Conservation (phyloP, 2,329 filamentous ascomycete genomes). For the Alternaria brassicae region DNA sequence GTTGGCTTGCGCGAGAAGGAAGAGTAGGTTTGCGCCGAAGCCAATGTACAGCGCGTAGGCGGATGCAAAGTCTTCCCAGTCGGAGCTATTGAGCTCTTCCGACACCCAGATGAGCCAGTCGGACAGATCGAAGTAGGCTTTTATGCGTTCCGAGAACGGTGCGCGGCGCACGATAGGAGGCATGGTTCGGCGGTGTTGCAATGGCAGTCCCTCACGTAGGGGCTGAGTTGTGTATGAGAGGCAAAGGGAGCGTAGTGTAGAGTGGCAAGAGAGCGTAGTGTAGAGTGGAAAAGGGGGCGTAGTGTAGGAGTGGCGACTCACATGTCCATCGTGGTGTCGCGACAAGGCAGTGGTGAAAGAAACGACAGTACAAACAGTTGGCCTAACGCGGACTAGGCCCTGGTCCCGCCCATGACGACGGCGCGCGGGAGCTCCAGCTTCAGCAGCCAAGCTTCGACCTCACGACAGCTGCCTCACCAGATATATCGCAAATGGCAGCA, state of each 20-base stretch:
- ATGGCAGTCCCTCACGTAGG: neutral
- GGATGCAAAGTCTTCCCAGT: constrained; percentile 82
- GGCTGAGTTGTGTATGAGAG: neutral
- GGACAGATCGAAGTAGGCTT: constrained; percentile 80
- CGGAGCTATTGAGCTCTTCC: constrained; percentile 88
- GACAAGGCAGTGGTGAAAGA: constrained; percentile 14
- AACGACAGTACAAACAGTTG: constrained; percentile 27
- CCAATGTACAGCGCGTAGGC: constrained; percentile 78
- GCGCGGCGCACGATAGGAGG: constrained; percentile 80
- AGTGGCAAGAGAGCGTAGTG: neutral
- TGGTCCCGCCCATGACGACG: constrained; percentile 37
- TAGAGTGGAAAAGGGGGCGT: neutral
- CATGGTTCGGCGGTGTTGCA: constrained; percentile 7
- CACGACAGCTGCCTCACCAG: constrained; percentile 23
- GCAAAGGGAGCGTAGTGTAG: neutral
- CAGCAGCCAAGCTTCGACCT: constrained; percentile 29
- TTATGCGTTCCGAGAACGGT: constrained; percentile 81
- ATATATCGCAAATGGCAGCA: constrained; percentile 62
- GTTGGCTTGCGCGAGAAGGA: constrained; percentile 85
- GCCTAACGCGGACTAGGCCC: constrained; percentile 31
- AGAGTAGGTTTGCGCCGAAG: constrained; percentile 76
- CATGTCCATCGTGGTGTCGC: constrained; percentile 30
- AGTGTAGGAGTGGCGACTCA: constrained; percentile 19
- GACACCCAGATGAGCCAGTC: constrained; percentile 91
- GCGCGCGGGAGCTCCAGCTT: constrained; percentile 12